Conservation (phyloP, 768 basidiomycete species). For the Mycena maculata region DNA sequence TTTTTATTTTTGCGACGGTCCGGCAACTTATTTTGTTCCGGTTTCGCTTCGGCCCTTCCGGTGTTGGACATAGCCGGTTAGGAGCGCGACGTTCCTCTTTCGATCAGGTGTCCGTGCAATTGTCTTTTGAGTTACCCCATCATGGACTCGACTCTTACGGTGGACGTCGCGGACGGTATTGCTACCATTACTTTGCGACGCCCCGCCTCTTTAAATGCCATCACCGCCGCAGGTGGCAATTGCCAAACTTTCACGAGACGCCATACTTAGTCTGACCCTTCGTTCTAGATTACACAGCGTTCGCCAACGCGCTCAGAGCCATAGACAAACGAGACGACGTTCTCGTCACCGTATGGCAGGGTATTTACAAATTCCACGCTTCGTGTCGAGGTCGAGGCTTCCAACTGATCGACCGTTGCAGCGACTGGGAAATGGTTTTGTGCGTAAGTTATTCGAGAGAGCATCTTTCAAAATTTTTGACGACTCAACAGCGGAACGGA, state of each 20-base stretch:
- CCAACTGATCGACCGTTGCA: neutral
- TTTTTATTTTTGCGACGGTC: neutral
- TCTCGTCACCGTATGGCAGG: slow-evolving; percentile 76
- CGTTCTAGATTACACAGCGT: slow-evolving; percentile 67
- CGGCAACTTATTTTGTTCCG: neutral
- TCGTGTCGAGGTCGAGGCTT: neutral
- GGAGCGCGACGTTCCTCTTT: too few species aligned
- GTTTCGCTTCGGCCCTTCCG: too few species aligned
- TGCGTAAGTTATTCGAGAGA: slow-evolving; percentile 59
- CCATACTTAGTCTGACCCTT: neutral
- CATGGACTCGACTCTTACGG: slow-evolving; percentile 7
- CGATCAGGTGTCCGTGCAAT: too few species aligned
- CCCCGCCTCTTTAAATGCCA: slow-evolving; percentile 68
- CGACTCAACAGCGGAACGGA: slow-evolving; percentile 63
- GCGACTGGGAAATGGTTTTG: slow-evolving; percentile 81
- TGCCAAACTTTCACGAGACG: neutral
- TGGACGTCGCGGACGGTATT: slow-evolving; percentile 50
- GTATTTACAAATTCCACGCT: slow-evolving; percentile 43
- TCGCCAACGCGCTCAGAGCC: slow-evolving; percentile 67
- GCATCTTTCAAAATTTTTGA: neutral
- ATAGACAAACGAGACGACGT: slow-evolving; percentile 73
- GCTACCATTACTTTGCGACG: slow-evolving; percentile 78
- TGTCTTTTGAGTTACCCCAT: too few species aligned
- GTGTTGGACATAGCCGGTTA: too few species aligned
- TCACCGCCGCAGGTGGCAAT: slow-evolving; percentile 64